Base-by-base conservation (phyloP, 768 basidiomycete species). In the Mycena galopus region DNA sequence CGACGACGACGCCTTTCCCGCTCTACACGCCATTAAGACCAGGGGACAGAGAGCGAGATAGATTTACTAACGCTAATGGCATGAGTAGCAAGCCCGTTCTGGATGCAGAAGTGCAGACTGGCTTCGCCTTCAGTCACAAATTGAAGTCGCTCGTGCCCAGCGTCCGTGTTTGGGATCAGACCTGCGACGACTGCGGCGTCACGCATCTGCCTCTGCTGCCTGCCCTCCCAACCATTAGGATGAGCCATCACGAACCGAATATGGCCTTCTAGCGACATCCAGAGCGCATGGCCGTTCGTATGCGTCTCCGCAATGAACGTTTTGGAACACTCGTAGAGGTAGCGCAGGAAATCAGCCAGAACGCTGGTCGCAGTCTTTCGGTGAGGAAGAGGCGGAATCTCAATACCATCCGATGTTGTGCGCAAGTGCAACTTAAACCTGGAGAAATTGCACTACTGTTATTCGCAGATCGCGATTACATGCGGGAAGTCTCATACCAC, bases 111-210 rank as follows among this genome's bases (percentile, higher is more conserved):
- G 63, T 90, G 86, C 17, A 89, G 76, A 74, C 85, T 86, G 0
- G 89, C 89, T 73, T 90, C 89, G 0, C 89, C 89, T 73, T 90
- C 88, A 0, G 88, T 89, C 7, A 90, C 82, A 61, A 90, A 85
- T 17, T 82, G 85, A 2, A 90, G 73, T 0, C 87, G 85, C 6
- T 77, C 77, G 33, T 81, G 83, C 0, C 80, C 84, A n/a, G 79
- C 81, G 3, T 80, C 70, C 0, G 76, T 80, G 55, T 82, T 74
- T 0, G 83, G 73, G 1, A 90, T 80, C 29, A 91, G 81, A 19
- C 88, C 86, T 0, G 85, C 90, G 32, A 79, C 29, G 8, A 84
- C 77, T 0, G 87, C 88, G 0, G 89, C 90, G 14, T 78, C 75
- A 17, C 89, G 84, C 78, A 90, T 84, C 67, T 84, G 79, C 6